Evolutionary conservation across 805 yeast genomes (phyloP).

Genomic region (Schwanniomyces sp.): DNA sequence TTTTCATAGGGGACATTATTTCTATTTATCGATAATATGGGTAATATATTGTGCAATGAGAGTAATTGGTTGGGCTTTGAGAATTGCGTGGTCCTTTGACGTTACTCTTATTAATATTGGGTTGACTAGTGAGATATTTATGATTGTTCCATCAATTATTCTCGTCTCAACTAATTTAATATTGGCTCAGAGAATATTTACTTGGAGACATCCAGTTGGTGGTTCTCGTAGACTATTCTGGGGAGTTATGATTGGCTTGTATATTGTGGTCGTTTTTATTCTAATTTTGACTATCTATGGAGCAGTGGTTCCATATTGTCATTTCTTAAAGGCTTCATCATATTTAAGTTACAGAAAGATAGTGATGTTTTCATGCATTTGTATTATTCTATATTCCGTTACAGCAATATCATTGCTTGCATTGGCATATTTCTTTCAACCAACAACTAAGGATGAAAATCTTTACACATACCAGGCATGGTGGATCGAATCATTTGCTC

Average conservation of each 20-base stretch:
- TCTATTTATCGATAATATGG: constrained; percentile 55
- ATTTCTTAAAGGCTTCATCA: constrained; percentile 46
- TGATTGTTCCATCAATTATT: constrained; percentile 57
- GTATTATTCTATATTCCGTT: constrained; percentile 47
- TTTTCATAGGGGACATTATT: constrained; percentile 56
- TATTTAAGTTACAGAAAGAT: constrained; percentile 55
- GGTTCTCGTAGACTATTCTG: constrained; percentile 56
- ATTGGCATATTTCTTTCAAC: constrained; percentile 54
- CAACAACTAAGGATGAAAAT: constrained; percentile 49
- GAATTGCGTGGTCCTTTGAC: constrained; percentile 61
- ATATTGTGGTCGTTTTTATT: constrained; percentile 54
- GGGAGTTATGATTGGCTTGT: constrained; percentile 48
- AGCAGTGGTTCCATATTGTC: constrained; percentile 58
- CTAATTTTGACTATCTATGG: constrained; percentile 70
- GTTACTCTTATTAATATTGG: constrained; percentile 48
- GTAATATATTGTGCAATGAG: constrained; percentile 53
- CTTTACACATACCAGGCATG: constrained; percentile 69
- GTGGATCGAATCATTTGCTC: constrained; percentile 69
- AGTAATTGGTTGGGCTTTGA: constrained; percentile 56
- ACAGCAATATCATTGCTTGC: constrained; percentile 50
- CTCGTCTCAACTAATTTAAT: constrained; percentile 61
- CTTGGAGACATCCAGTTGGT: constrained; percentile 75
- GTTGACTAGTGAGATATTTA: constrained; percentile 54
- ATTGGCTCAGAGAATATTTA: constrained; percentile 69
- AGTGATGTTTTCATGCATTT: constrained; percentile 43